phyloP scores from a whole-genome alignment of 306 rosid genomes.

The Prinsepia uniflora region DNA sequence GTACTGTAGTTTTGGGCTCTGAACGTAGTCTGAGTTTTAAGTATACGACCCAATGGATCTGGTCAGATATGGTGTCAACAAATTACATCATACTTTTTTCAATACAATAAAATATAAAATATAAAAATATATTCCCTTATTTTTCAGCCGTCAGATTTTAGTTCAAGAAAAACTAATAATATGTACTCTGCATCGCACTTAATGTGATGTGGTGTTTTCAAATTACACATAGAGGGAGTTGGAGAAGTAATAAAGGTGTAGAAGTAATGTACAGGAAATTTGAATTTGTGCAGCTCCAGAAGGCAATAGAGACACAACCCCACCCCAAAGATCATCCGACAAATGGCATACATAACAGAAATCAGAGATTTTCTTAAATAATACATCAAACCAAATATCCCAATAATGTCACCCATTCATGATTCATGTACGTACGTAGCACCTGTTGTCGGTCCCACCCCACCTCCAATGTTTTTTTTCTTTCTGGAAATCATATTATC shows the following conservation, averaged over 20 bases:
- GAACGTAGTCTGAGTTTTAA: no score
- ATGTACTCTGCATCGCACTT: no score
- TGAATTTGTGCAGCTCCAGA: not conserved
- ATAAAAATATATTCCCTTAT: no score
- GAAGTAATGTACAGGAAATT: not conserved
- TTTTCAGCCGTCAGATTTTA: no score
- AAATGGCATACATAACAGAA: constrained; percentile 11
- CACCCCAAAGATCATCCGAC: not conserved
- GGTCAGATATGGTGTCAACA: no score
- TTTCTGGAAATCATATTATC: not conserved
- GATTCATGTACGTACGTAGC: not conserved
- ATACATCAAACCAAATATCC: not conserved
- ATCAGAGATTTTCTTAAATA: not conserved
- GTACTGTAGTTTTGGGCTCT: no score
- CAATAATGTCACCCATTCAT: no score
- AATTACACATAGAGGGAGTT: not conserved
- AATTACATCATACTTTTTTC: no score
- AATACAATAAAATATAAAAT: no score
- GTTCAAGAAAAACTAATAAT: no score
- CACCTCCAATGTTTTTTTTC: not conserved
- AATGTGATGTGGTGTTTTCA: no score
- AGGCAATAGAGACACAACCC: not conserved
- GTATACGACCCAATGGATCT: no score
- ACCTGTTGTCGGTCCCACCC: not conserved
- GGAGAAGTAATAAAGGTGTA: not conserved